Evolutionary conservation across 176 grass and related monocot genomes (phyloP), one percentile per base, ranked within the genome.

Genomic region (Paspalum notatum): DNA sequence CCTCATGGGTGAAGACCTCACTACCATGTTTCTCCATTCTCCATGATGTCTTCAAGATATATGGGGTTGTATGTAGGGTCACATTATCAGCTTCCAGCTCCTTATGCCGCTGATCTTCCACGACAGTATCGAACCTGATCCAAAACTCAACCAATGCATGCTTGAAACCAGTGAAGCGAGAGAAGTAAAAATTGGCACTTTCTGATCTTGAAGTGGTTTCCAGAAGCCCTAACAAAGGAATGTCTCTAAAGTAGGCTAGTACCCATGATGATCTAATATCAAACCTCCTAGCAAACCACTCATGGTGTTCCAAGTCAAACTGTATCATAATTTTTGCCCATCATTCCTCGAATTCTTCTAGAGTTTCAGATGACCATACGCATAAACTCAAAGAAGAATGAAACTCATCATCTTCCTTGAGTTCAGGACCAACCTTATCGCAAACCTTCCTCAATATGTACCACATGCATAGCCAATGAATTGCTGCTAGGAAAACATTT

Each of bases 111-210:
- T 56, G 50, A 21, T 50, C 49, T 18, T 74, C 71, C 50, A 74
- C 20, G 2, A 17, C 49, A 40, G 50, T 74, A 9, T 55, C 50
- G 56, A 55, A 74, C 5, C 71, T 38, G 10, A 74, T 49, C 49
- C 71, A 74, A 74, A 74, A 74, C 51, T 74, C 27, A 10, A 56
- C 27, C 15, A 74, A 55, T n/a, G 50, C 50, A 74, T 54, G 49
- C 2, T 55, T 74, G 15, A 39, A 40, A 6, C 49, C 71, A 20
- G 56, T 52, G 24, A 72, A 32, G 15, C n/a, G 41, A 43, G n/a
- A n/a, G n/a, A n/a, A n/a, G n/a, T n/a, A n/a, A n/a, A n/a, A n/a
- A n/a, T n/a, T n/a, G n/a, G n/a, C n/a, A n/a, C n/a, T n/a, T n/a
- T n/a, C n/a, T n/a, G n/a, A n/a, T n/a, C n/a, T n/a, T n/a, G n/a